These are phyloP conservation scores for Volvox reticuliferus DNA, from an alignment of 139 green algal genomes.

Conservation along the genomic window DNA sequence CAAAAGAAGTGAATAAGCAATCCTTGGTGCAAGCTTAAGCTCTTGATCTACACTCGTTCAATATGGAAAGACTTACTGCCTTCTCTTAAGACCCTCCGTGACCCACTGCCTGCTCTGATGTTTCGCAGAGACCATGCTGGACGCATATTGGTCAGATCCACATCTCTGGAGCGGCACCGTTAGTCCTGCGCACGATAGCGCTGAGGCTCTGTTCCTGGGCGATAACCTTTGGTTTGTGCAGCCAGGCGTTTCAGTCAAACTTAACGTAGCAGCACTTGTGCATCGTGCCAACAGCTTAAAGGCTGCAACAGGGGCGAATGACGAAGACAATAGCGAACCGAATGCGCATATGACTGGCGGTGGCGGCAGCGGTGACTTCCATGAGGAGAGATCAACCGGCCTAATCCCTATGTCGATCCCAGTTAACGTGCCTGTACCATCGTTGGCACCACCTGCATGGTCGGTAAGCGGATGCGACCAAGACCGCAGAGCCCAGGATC, in stretches of 20 bases:
- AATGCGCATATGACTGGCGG: no score
- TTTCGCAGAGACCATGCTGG: slow-evolving; percentile 21
- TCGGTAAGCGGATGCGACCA: background rate
- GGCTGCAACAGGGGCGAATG: background rate
- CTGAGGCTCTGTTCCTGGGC: background rate
- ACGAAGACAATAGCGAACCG: background rate
- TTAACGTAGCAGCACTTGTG: slow-evolving; percentile 5
- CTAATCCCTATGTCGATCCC: background rate
- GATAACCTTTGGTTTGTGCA: slow-evolving; percentile 32
- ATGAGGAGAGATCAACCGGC: background rate
- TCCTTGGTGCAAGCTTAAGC: no score
- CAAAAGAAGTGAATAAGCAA: no score
- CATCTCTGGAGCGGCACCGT: slow-evolving; percentile 19
- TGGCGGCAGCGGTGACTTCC: background rate
- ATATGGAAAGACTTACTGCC: no score
- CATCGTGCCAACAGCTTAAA: background rate
- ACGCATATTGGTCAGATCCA: background rate
- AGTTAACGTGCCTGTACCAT: background rate
- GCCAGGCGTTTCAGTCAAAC: background rate
- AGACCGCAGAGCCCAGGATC: background rate
- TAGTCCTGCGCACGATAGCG: slow-evolving; percentile 16
- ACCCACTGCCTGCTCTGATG: no score
- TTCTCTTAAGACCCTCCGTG: no score
- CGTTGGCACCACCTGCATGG: background rate
- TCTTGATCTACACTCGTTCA: no score